These are phyloP conservation scores for Magnolia sinica DNA, from an alignment of 164 flowering plant species.

Conservation along the genomic window DNA sequence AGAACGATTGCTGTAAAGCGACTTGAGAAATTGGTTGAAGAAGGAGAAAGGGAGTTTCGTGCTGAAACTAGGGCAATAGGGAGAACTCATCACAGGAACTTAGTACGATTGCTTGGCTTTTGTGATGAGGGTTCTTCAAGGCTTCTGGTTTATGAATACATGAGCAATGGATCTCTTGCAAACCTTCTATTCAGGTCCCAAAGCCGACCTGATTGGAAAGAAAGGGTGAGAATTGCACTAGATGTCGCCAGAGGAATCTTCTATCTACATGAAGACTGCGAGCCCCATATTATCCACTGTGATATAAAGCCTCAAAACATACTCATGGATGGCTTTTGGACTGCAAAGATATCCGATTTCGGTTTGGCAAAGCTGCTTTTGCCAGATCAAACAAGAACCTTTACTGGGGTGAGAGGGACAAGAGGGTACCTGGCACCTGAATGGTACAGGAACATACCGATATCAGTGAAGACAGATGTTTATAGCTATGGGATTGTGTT, in stretches of 20 bases:
- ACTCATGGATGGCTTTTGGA: constrained; percentile 16
- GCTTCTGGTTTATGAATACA: constrained; percentile 22
- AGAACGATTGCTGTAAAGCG: constrained; percentile 15
- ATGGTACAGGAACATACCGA: constrained; percentile 17
- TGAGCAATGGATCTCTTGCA: constrained; percentile 20
- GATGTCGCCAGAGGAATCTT: constrained; percentile 21
- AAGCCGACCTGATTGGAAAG: constrained; percentile 16
- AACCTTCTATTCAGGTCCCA: constrained; percentile 10
- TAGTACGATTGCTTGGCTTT: constrained; percentile 17
- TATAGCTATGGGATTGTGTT: constrained; percentile 36
- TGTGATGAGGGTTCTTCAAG: constrained; percentile 13
- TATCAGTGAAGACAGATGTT: constrained; percentile 34
- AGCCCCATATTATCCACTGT: constrained; percentile 21
- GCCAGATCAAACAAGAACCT: constrained; percentile 14
- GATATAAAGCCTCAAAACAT: constrained; percentile 25
- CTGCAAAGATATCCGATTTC: constrained; percentile 22
- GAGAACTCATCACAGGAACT: constrained; percentile 27
- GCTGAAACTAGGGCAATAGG: constrained; percentile 19
- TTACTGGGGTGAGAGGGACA: constrained; percentile 15
- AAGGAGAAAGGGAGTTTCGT: constrained; percentile 22
- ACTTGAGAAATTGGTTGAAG: constrained; percentile 11
- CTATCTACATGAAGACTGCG: constrained; percentile 22
- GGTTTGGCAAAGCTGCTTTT: constrained; percentile 15
- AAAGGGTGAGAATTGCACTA: constrained; percentile 15
- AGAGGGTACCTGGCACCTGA: constrained; percentile 24